These are phyloP conservation scores for Geranium rotundifolium DNA, from an alignment of 345 rosid genomes.

Conservation along the genomic window DNA sequence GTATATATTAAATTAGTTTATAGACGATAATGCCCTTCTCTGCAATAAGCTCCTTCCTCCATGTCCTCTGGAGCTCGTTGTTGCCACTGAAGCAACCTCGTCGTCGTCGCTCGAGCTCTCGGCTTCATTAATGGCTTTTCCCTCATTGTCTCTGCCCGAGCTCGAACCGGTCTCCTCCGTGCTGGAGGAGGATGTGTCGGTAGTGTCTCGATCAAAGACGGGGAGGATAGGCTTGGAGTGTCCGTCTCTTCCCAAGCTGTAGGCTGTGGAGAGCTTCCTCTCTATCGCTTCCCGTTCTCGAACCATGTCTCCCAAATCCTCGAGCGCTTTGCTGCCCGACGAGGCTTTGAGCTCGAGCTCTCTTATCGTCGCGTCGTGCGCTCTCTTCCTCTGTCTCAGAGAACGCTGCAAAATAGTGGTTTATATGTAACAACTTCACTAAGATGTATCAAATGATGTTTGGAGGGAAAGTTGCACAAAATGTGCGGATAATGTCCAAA, in stretches of 20 bases:
- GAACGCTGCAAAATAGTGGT: conserved; percentile 29
- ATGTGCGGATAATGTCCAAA: no score
- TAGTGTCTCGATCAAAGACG: conserved; percentile 15
- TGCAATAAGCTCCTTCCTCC: no score
- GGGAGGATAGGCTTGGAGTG: conserved; percentile 37
- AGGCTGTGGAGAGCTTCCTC: conserved; percentile 68
- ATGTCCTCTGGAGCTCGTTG: no score
- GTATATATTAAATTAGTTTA: no score
- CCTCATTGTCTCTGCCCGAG: no score
- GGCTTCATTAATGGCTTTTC: no score
- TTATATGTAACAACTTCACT: neutral
- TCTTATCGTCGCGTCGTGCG: conserved; percentile 36
- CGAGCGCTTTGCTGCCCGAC: conserved; percentile 16
- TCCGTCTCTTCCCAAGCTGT: conserved; percentile 65
- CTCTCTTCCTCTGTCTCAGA: conserved; percentile 64
- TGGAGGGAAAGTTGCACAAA: no score
- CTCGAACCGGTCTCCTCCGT: no score
- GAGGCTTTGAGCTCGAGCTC: conserved; percentile 44
- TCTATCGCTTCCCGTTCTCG: conserved; percentile 35
- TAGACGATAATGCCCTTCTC: no score
- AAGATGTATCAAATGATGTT: neutral
- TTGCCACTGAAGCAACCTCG: no score
- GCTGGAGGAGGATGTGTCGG: no score
- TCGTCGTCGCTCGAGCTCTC: no score
- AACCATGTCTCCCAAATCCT: conserved; percentile 37